phyloP scores from a whole-genome alignment of 192 early-diverging fungal genomes.

The Backusella sp. region DNA sequence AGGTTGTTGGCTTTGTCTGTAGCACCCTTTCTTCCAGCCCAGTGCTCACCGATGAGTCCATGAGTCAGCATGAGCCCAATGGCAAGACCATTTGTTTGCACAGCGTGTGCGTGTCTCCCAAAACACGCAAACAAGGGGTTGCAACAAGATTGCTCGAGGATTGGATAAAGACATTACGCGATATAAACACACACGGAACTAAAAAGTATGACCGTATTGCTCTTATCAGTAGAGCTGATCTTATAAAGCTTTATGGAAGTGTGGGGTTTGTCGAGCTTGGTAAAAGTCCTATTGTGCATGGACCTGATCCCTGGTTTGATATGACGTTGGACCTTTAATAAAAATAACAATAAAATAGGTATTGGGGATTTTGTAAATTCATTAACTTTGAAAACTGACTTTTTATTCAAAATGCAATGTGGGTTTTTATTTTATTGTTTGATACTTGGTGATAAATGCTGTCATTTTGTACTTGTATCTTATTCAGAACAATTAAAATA shows the following conservation, averaged over 20 bases:
- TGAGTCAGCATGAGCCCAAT: constrained; percentile 57
- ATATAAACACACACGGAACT: neutral
- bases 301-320: constrained; percentile 51
- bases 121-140: constrained; percentile 54
- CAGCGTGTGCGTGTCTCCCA: constrained; percentile 57
- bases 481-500: no score
- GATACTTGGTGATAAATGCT: neutral
- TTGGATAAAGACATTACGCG: constrained; percentile 48
- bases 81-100: constrained; percentile 68
- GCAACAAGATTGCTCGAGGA: constrained; percentile 47
- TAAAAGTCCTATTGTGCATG: constrained; percentile 59
- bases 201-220: constrained; percentile 45
- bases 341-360: neutral
- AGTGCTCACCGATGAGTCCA: constrained; percentile 61
- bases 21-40: constrained; percentile 46
- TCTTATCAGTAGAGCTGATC: constrained; percentile 53
- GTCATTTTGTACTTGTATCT: neutral
- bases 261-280: constrained; percentile 61
- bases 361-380: no score
- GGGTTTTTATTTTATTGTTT: no score
- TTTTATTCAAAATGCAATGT: no score
- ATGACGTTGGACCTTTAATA: constrained; percentile 28
- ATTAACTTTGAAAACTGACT: no score
- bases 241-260: constrained; percentile 58
- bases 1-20: constrained; percentile 60